Evolutionary conservation across 306 rosid species (phyloP), one percentile per base, ranked within the genome.

Genomic region (Quercus wislizeni): DNA sequence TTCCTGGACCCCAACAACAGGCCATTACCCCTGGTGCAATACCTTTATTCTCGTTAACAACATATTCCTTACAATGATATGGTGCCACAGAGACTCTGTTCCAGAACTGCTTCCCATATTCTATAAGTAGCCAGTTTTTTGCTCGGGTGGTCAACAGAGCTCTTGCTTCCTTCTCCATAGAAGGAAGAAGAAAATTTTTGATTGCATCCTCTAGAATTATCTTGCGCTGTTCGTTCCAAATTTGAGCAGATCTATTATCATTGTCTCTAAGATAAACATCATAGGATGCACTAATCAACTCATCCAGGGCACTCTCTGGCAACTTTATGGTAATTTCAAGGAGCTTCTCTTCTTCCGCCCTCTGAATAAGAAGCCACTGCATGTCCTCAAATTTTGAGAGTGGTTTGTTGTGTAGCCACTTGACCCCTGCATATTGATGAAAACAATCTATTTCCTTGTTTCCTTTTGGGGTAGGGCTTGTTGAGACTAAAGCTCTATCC

Each of bases 221-320:
- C 64, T 78, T 83, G 14, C 89, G 85, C 75, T 86, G 87, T 54
- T 86, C 89, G 30, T 86, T 83, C 89, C 89, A 86, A 71, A 83
- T 77, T 72, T 77, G 38, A 52, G 77, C 31, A 13, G 85, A 81
- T n/a, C 55, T 23, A 33, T 75, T 79, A 65, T 81, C 83, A 74
- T 58, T 13, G 28, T 5, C 38, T 25, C 79, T 83, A 65, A 86
- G 87, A 75, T 75, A 86, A 43, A 74, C 78, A 75, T 55, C 68
- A 33, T 52, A 70, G 83, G 81, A 83, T 41, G 59, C 55, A 55
- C 21, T 69, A n/a, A 62, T 78, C 79, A 86, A 73, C 79, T 83
- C 85, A 74, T 76, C 58, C 4, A 78, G 28, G 31, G 71, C 41
- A 78, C 35, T n/a, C 41, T 78, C 87, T 72, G 83, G 87, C 77